phyloP scores from a whole-genome alignment of 75 land plant species.

The Pinus taeda region DNA sequence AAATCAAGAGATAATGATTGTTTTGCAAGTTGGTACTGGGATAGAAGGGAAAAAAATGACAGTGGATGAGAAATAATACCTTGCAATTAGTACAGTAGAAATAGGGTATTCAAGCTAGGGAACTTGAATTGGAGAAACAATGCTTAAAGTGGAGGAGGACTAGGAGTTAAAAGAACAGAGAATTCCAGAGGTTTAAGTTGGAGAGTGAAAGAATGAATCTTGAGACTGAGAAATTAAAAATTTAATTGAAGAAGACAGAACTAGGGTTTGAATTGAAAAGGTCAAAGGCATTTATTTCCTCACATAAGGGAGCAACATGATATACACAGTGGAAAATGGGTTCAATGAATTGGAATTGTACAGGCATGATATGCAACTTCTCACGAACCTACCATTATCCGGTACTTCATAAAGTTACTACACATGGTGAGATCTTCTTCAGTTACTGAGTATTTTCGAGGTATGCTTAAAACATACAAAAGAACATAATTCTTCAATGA shows the following conservation, averaged over 20 bases:
- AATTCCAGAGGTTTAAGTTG: conserved; percentile 56
- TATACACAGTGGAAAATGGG: no score
- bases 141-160: conserved; percentile 59
- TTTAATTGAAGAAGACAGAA: conserved; percentile 50
- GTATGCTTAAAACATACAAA: no score
- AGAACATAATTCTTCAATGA: no score
- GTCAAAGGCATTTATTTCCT: no score
- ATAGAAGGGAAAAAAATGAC: conserved; percentile 14
- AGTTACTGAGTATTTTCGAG: no score
- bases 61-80: conserved; percentile 35
- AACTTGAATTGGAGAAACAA: conserved; percentile 61
- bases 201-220: conserved; percentile 30
- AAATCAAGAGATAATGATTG: not conserved
- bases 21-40: conserved; percentile 1
- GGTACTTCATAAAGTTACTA: no score
- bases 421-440: no score
- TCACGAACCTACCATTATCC: no score
- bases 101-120: conserved; percentile 26
- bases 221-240: conserved; percentile 62
- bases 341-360: no score
- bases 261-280: conserved; percentile 22
- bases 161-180: conserved; percentile 57
- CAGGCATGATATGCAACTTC: no score
- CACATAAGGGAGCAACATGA: no score
- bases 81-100: conserved; percentile 49